These are phyloP conservation scores for Rutstroemia sp. DNA, from an alignment of 2,329 filamentous ascomycete species.

Conservation along the genomic window DNA sequence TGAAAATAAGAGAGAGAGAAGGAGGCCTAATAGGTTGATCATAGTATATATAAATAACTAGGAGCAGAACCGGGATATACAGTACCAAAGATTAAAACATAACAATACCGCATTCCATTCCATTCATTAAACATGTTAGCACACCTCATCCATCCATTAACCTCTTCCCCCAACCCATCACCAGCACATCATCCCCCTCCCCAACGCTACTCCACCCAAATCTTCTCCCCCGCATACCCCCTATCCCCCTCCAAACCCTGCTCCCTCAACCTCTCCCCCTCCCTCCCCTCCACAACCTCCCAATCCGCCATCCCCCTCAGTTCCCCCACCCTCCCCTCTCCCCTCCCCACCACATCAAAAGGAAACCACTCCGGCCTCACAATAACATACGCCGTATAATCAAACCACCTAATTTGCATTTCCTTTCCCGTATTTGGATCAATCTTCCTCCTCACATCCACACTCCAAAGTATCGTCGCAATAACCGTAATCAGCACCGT, in stretches of 20 bases:
- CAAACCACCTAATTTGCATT: background rate
- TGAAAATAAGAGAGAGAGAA: too few species aligned
- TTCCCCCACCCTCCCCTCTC: background rate
- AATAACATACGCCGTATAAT: constrained; percentile 6
- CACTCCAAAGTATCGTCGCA: constrained; percentile 2
- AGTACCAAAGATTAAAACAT: too few species aligned
- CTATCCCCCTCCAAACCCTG: background rate
- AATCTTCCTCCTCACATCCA: background rate
- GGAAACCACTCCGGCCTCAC: constrained; percentile 6
- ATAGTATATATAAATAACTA: too few species aligned
- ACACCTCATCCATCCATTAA: too few species aligned
- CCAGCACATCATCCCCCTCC: too few species aligned
- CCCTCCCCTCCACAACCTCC: constrained; percentile 3
- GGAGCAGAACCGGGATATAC: too few species aligned
- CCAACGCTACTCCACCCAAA: background rate
- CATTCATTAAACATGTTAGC: too few species aligned
- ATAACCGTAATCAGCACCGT: constrained; percentile 1
- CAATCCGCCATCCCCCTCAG: background rate
- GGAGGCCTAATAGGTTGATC: too few species aligned
- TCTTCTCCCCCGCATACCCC: background rate
- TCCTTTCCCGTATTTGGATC: background rate
- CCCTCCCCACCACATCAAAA: background rate
- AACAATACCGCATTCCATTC: too few species aligned
- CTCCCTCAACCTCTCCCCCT: background rate
- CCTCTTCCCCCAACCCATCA: too few species aligned